Base-by-base conservation (phyloP, 2,329 filamentous ascomycete genomes). In the Drechslera avenae region DNA sequence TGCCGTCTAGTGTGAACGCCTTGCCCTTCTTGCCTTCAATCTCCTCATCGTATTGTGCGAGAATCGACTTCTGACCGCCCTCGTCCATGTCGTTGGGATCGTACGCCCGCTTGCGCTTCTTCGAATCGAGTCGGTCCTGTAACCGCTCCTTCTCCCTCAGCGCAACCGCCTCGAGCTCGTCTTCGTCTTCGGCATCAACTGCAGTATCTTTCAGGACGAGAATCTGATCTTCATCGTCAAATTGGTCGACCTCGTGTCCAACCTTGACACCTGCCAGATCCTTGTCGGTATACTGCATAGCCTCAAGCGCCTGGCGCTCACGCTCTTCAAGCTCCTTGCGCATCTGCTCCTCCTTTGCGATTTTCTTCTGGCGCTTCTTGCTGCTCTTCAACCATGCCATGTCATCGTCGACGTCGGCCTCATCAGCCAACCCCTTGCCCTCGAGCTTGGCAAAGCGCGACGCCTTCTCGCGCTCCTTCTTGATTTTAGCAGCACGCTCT, bases 31-130 rank as follows among this genome's bases (percentile, higher is more conserved):
- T 96, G 47, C 91, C 91, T 30, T 88, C 84, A 45, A 97, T 95
- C 67, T 96, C 93, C 58, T 97, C 94, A 64, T 97, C 94, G 68
- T 99, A 99, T 63, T 99, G 93, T 12, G 89, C 85, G 34, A 99
- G 77, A 18, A 99, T 86, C 5, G 83, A 82, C 14, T 81, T 81
- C 50, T 86, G 79, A 10, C 83, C 87, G 21, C 86, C 82, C 36
- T 88, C 79, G 37, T 80, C 87, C 28, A 87, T 78, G 50, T 87
- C 86, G 54, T 90, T 87, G 0, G 93, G 92, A 64, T 99, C 90
- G 73, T 99, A 99, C 1, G 86, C 86, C 0, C 88, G 87, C 68
- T 88, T 90, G 73, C 91, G 91, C 81, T 96, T 97, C 78, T 97
- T 96, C 33, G 92, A 76, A 34, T 94, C 86, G 10, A 97, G 77